Evolutionary conservation across 2,329 filamentous ascomycete genomes (phyloP).

Genomic region (Botryotinia calthae): DNA sequence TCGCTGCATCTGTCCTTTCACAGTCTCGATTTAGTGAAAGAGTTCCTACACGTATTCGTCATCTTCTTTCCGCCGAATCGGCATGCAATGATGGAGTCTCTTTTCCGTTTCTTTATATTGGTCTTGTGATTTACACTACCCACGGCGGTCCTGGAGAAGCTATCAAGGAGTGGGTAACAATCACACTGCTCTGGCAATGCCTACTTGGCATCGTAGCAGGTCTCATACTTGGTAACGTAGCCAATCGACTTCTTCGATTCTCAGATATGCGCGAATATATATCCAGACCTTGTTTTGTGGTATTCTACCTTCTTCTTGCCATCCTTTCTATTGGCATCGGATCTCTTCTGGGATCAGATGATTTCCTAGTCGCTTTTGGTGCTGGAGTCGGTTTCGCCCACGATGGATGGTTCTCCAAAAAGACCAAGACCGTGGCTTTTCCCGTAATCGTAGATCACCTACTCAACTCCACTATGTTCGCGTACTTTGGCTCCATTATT

Average conservation of each 20-base stretch:
- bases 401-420: constrained; percentile 51
- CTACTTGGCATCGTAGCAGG: constrained; percentile 48
- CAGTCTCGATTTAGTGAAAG: constrained; percentile 52
- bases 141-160: constrained; percentile 40
- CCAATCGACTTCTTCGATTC: constrained; percentile 50
- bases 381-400: constrained; percentile 54
- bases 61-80: constrained; percentile 52
- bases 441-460: constrained; percentile 52
- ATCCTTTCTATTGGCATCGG: constrained; percentile 52
- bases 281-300: constrained; percentile 49
- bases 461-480: constrained; percentile 54
- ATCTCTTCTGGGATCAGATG: constrained; percentile 51
- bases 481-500: constrained; percentile 55
- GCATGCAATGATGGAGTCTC: constrained; percentile 56
- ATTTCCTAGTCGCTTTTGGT: constrained; percentile 56
- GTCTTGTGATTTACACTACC: constrained; percentile 45
- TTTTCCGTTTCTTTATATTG: constrained; percentile 56
- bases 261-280: constrained; percentile 47
- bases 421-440: constrained; percentile 46
- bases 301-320: constrained; percentile 55
- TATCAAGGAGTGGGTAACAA: constrained; percentile 51
- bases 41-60: constrained; percentile 50
- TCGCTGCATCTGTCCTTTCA: constrained; percentile 52
- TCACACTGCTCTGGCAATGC: constrained; percentile 56
- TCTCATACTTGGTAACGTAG: constrained; percentile 46